Conservation (phyloP, 2,329 filamentous ascomycete genomes). For the Cercospora citrullina region DNA sequence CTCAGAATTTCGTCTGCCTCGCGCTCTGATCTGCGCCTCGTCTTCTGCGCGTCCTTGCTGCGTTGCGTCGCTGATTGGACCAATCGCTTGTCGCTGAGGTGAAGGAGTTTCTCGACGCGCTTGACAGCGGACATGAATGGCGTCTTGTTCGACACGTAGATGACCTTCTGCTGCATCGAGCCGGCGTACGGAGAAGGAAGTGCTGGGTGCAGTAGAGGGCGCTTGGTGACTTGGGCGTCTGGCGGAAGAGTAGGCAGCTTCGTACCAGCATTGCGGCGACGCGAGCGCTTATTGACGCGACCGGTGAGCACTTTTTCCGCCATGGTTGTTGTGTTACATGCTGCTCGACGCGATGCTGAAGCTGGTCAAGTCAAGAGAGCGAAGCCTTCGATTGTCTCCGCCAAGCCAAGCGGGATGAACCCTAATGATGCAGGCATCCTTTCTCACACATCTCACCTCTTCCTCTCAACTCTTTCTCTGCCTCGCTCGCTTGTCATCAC, state of each 20-base stretch:
- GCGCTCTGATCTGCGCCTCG: slow-evolving; percentile 17
- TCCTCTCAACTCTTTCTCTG: not conserved
- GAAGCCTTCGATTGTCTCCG: not conserved
- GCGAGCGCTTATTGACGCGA: slow-evolving; percentile 4
- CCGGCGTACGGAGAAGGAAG: slow-evolving; percentile 56
- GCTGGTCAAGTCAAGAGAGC: not conserved
- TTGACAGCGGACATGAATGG: slow-evolving; percentile 69
- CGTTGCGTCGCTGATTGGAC: slow-evolving; percentile 44
- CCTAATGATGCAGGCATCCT: not conserved
- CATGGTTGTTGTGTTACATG: not conserved
- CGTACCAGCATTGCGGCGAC: not conserved
- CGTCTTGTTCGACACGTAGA: slow-evolving; percentile 66
- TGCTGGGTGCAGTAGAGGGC: slow-evolving; percentile 59
- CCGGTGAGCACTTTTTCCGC: slow-evolving; percentile 2
- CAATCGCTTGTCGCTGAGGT: slow-evolving; percentile 55
- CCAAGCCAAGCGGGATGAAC: not conserved
- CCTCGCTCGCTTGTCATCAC: not conserved
- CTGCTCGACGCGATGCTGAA: not conserved
- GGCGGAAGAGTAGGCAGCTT: slow-evolving; percentile 16
- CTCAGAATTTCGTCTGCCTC: slow-evolving; percentile 36
- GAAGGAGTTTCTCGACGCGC: slow-evolving; percentile 64
- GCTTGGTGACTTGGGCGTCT: slow-evolving; percentile 49
- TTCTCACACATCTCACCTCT: not conserved
- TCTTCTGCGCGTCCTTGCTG: slow-evolving; percentile 31
- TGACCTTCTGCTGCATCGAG: slow-evolving; percentile 52